These are phyloP conservation scores for Paraphaeosphaeria minitans DNA, from an alignment of 2,329 filamentous ascomycete genomes.

Conservation along the genomic window DNA sequence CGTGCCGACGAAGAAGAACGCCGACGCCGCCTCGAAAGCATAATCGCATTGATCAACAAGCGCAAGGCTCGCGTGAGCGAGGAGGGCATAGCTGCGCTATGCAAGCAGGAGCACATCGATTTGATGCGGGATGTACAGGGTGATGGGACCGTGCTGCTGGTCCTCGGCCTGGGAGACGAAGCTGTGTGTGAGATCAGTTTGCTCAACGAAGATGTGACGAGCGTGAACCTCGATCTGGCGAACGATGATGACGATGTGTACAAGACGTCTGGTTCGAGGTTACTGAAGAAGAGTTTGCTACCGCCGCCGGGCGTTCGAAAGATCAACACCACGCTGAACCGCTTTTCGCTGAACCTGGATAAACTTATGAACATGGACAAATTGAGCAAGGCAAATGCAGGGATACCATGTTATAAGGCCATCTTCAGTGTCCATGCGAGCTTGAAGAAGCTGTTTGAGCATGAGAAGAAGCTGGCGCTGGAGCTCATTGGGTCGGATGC, in stretches of 20 bases:
- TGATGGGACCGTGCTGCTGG: slow-evolving; percentile 40
- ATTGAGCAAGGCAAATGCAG: slow-evolving; percentile 63
- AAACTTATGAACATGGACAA: slow-evolving; percentile 72
- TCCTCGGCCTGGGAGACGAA: slow-evolving; percentile 43
- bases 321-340: slow-evolving; percentile 71
- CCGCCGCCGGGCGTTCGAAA: slow-evolving; percentile 65
- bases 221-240: slow-evolving; percentile 67
- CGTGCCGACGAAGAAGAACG: slow-evolving; percentile 60
- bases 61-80: slow-evolving; percentile 75
- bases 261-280: slow-evolving; percentile 53
- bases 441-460: slow-evolving; percentile 70
- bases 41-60: slow-evolving; percentile 68
- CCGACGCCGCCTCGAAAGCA: slow-evolving; percentile 60
- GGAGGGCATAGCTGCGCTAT: slow-evolving; percentile 74
- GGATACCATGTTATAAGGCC: slow-evolving; percentile 77
- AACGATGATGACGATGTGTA: slow-evolving; percentile 64
- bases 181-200: slow-evolving; percentile 37
- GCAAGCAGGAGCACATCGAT: slow-evolving; percentile 67
- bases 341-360: slow-evolving; percentile 74
- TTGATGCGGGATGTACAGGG: slow-evolving; percentile 39
- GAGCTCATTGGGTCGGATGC: slow-evolving; percentile 43
- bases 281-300: slow-evolving; percentile 69
- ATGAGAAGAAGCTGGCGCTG: slow-evolving; percentile 63
- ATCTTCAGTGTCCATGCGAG: slow-evolving; percentile 74
- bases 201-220: slow-evolving; percentile 52